These are phyloP conservation scores for Hylodesmum podocarpum DNA, from an alignment of 306 rosid genomes.

Conservation along the genomic window DNA sequence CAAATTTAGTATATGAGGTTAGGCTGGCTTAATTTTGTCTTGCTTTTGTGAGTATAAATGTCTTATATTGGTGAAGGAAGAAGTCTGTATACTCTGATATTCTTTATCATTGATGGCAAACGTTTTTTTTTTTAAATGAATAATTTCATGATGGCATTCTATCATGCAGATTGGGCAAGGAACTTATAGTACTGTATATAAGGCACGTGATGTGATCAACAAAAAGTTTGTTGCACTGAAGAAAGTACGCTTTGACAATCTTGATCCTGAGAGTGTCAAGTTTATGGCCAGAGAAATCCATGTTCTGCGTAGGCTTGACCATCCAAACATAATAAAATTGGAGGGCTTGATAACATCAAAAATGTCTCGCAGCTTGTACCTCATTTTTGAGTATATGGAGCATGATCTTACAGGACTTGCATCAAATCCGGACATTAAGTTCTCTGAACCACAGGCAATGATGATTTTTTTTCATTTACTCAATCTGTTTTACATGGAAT, in stretches of 20 bases:
- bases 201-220: slow-evolving; percentile 77
- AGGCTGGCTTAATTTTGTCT: not conserved
- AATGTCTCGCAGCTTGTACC: slow-evolving; percentile 85
- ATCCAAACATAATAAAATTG: slow-evolving; percentile 84
- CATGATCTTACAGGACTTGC: slow-evolving; percentile 96
- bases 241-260: slow-evolving; percentile 91
- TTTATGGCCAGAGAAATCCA: slow-evolving; percentile 98
- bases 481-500: not conserved
- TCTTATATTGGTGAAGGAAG: slow-evolving; percentile 10
- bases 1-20: not conserved
- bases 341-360: slow-evolving; percentile 84
- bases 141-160: slow-evolving; percentile 34
- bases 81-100: not conserved
- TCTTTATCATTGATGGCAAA: not conserved
- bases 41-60: slow-evolving; percentile 12
- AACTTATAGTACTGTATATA: slow-evolving; percentile 91
- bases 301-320: slow-evolving; percentile 84
- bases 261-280: slow-evolving; percentile 90
- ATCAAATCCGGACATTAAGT: slow-evolving; percentile 73
- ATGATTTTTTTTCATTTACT: slow-evolving; percentile 21
- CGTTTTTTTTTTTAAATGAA: not conserved
- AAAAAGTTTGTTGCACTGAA: slow-evolving; percentile 84
- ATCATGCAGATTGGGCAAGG: slow-evolving; percentile 94
- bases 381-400: slow-evolving; percentile 96
- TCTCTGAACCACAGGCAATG: slow-evolving; percentile 86